A percentile compares a stretch with the other conserved stretches of the same genome.
phyloP scores from a whole-genome alignment of 495 filamentous ascomycete species.

The Tuber borchii region DNA sequence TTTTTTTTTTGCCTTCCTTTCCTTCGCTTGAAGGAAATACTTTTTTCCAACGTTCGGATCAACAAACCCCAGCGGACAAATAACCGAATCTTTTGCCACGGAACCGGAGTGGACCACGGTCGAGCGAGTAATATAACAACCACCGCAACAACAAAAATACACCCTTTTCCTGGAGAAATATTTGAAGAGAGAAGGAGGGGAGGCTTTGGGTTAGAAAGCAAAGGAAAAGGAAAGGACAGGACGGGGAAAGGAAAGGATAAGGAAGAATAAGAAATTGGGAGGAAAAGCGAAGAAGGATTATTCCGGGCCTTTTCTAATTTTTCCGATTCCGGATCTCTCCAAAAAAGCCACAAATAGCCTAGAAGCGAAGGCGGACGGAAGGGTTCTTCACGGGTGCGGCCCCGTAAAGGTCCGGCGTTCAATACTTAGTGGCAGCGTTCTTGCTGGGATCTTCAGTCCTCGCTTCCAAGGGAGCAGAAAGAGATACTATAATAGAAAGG shows the following conservation, averaged over 20 bases:
- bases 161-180: neutral
- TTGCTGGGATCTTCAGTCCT: slow-evolving; percentile 1
- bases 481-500: neutral
- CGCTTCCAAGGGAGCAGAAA: neutral
- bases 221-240: neutral
- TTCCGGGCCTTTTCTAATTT: neutral
- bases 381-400: neutral
- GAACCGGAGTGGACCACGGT: neutral
- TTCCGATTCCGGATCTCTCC: neutral
- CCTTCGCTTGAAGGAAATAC: neutral
- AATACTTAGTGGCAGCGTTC: neutral
- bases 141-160: neutral
- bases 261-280: neutral
- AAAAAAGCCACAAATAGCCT: neutral
- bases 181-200: neutral
- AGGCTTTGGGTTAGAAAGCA: neutral
- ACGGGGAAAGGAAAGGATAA: neutral
- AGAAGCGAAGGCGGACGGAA: neutral
- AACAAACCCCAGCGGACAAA: neutral
- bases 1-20: neutral
- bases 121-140: neutral
- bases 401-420: neutral
- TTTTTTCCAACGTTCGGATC: neutral
- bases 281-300: neutral
- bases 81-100: neutral